phyloP scores from a whole-genome alignment of 1,139 yeast species.

The Zygosaccharomyces pseudobailii region DNA sequence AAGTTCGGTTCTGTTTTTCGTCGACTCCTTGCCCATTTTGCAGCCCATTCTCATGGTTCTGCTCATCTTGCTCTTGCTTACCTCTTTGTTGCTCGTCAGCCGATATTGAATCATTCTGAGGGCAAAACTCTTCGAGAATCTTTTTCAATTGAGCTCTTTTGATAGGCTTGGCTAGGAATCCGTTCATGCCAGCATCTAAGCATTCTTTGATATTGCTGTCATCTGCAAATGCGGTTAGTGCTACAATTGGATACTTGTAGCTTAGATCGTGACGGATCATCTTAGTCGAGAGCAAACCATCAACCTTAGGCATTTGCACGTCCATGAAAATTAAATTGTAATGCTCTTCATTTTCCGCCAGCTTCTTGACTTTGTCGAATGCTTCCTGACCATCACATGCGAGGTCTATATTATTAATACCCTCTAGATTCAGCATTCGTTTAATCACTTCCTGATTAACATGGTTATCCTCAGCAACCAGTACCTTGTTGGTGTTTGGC shows the following conservation, averaged over 20 bases:
- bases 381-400: constrained; percentile 94
- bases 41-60: constrained; percentile 2
- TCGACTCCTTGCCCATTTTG: background rate
- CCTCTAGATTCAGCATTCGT: constrained; percentile 79
- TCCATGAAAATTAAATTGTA: constrained; percentile 89
- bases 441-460: constrained; percentile 89
- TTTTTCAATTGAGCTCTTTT: constrained; percentile 61
- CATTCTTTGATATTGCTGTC: constrained; percentile 78
- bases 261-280: constrained; percentile 62
- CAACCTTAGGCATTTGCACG: constrained; percentile 91
- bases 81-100: background rate
- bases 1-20: background rate
- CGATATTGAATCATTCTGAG: constrained; percentile 15
- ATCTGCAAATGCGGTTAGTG: constrained; percentile 92
- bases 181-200: constrained; percentile 78
- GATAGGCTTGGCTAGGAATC: constrained; percentile 83
- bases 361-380: constrained; percentile 53
- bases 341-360: constrained; percentile 35
- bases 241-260: constrained; percentile 75
- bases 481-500: constrained; percentile 37
- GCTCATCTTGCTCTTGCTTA: background rate
- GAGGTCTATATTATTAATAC: constrained; percentile 61
- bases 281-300: constrained; percentile 79
- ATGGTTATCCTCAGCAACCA: constrained; percentile 92
- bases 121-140: constrained; percentile 38